A percentile compares a stretch with the other conserved stretches of the same genome.
These are phyloP conservation scores for Kodamaea arcana DNA, from an alignment of 1,139 yeast species.

Conservation along the genomic window DNA sequence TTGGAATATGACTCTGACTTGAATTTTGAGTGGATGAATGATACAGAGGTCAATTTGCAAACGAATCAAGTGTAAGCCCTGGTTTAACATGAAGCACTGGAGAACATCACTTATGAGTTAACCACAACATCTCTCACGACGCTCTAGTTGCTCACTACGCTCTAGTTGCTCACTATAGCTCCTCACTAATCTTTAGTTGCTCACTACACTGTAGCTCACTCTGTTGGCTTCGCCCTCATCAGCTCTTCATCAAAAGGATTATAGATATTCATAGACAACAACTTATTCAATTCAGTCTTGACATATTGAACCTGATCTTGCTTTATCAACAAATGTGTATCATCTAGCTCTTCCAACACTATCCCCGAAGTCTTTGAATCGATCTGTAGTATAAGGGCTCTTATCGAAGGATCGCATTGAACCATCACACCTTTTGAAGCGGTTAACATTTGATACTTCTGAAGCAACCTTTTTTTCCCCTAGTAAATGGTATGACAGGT, in stretches of 20 bases:
- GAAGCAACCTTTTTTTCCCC: background rate
- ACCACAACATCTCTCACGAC: too few relatives aligned
- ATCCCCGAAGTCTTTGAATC: slow-evolving; percentile 72
- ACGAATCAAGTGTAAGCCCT: too few relatives aligned
- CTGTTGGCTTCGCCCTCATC: background rate
- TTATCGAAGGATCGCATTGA: slow-evolving; percentile 83
- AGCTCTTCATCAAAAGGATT: slow-evolving; percentile 76
- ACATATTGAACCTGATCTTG: slow-evolving; percentile 70
- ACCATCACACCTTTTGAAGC: slow-evolving; percentile 46
- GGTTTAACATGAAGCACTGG: too few relatives aligned
- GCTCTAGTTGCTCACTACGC: too few relatives aligned
- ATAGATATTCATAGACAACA: slow-evolving; percentile 78
- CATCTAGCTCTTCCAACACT: slow-evolving; percentile 76
- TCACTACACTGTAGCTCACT: too few relatives aligned
- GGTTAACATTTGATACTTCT: slow-evolving; percentile 44
- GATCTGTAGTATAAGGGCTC: slow-evolving; percentile 77
- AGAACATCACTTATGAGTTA: too few relatives aligned
- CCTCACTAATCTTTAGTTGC: background rate
- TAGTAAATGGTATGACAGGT: too few relatives aligned
- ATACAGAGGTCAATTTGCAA: too few relatives aligned
- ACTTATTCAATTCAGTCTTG: slow-evolving; percentile 68
- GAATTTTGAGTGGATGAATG: too few relatives aligned
- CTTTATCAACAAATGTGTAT: slow-evolving; percentile 80
- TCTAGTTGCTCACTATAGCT: too few relatives aligned
- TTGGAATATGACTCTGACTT: too few relatives aligned